These are phyloP conservation scores for Metarhizium brunneum DNA, from an alignment of 2,329 filamentous ascomycete species.

Conservation along the genomic window DNA sequence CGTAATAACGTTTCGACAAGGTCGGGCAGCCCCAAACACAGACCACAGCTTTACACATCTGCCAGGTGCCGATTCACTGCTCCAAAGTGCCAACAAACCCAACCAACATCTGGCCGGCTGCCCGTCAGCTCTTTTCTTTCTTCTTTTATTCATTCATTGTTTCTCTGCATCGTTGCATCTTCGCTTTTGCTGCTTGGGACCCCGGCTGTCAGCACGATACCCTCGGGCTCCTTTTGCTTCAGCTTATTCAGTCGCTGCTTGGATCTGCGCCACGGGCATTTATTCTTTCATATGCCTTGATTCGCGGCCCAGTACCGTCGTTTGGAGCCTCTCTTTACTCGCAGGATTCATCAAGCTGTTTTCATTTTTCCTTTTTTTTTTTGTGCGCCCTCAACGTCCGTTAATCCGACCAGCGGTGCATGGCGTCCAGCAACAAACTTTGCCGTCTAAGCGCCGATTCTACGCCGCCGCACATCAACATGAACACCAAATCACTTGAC, in stretches of 20 bases:
- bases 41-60: slow-evolving; percentile 3
- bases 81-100: not conserved
- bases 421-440: not conserved
- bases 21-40: slow-evolving; percentile 2
- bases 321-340: not conserved
- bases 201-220: not conserved
- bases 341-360: not conserved
- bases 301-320: not conserved
- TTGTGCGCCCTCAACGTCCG: not conserved
- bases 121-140: not conserved
- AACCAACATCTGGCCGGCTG: slow-evolving; percentile 3
- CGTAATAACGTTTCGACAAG: not conserved
- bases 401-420: not conserved
- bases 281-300: not conserved
- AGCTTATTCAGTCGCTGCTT: not conserved
- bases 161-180: not conserved
- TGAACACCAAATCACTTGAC: not conserved
- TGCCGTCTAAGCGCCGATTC: not conserved
- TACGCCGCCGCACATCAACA: not conserved
- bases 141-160: not conserved
- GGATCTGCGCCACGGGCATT: not conserved
- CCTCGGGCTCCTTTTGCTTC: not conserved
- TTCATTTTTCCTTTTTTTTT: not conserved
- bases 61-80: slow-evolving; percentile 4
- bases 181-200: not conserved